Base-by-base conservation (phyloP, 2,329 filamentous ascomycete genomes). In the Aspergillus thermomutatus region DNA sequence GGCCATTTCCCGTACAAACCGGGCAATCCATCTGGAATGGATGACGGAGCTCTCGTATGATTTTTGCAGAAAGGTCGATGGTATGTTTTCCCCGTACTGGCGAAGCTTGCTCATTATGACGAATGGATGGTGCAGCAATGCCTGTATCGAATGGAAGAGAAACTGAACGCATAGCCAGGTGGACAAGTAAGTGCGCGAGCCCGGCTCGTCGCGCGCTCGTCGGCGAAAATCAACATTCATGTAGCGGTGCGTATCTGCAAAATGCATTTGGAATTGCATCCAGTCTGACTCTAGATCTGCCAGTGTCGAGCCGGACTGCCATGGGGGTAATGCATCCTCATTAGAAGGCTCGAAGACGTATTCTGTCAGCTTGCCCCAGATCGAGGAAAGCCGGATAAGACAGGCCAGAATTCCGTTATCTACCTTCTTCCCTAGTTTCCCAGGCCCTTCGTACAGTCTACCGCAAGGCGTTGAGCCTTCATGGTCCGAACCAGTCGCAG, bases 161-260 rank as follows among this genome's bases (percentile, higher is more conserved):
- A 69, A 67, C 40, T 69, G 67, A 8, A 66, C 64, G 51, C 59
- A 68, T 3, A 68, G 52, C 67, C 67, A 69, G 9, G 61, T 66
- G 14, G 63, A 61, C 11, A 68, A 55, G 28, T 68, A 69, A 14
- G 60, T 49, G 9, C 61, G 60, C 23, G 59, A 58, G 5, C 61
- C 47, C 5, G 65, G 64, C 3, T 67, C 62, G 45, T 67, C 57
- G 3, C 63, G 59, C 8, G 66, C 63, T 8, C 66, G 65, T 25
- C 62, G 50, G 46, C 59, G 59, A 40, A 66, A 67, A 43, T 67
- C 66, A 5, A 69, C 67, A 10, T 63, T 65, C 23, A 64, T 62
- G 37, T 69, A 69, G 17, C 66, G 66, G 49, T 68, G 66, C 1
- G 58, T 53, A 40, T 69, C 64, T 28, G 64, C 64, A n/a, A 68